These are phyloP conservation scores for Phylloporus arenicola DNA, from an alignment of 768 basidiomycete species.

Conservation along the genomic window DNA sequence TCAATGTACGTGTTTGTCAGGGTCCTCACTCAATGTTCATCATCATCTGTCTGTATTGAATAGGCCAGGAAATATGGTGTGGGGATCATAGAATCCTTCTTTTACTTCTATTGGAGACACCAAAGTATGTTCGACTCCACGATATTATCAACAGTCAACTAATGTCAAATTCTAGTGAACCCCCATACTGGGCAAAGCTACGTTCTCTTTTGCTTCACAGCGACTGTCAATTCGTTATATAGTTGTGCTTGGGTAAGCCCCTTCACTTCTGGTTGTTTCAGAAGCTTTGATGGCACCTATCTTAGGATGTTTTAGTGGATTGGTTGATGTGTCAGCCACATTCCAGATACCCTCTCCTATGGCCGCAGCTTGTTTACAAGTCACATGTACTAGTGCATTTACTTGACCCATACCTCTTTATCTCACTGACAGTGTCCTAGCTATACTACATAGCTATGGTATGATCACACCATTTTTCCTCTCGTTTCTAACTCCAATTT, in stretches of 20 bases:
- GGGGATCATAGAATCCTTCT: constrained; percentile 59
- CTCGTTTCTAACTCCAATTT: neutral
- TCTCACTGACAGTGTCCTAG: constrained; percentile 30
- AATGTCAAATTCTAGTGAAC: constrained; percentile 19
- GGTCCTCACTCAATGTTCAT: neutral
- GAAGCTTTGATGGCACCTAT: neutral
- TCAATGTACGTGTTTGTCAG: constrained; percentile 60
- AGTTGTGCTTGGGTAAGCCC: constrained; percentile 68
- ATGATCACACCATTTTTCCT: constrained; percentile 12
- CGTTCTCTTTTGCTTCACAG: constrained; percentile 63
- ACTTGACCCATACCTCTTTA: neutral
- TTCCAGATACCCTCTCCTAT: constrained; percentile 54
- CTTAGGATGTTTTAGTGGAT: constrained; percentile 81
- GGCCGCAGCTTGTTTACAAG: constrained; percentile 70
- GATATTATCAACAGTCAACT: neutral
- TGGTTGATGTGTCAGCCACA: constrained; percentile 76
- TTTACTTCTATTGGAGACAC: constrained; percentile 78
- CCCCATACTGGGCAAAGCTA: constrained; percentile 45
- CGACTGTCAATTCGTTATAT: constrained; percentile 61
- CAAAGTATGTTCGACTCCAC: constrained; percentile 35
- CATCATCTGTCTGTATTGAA: neutral
- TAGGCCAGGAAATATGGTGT: constrained; percentile 82
- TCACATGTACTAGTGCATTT: constrained; percentile 50
- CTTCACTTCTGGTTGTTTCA: neutral
- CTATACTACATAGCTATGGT: constrained; percentile 79